These are phyloP conservation scores for Filobasidium floriforme DNA, from an alignment of 768 basidiomycete genomes.

Conservation along the genomic window DNA sequence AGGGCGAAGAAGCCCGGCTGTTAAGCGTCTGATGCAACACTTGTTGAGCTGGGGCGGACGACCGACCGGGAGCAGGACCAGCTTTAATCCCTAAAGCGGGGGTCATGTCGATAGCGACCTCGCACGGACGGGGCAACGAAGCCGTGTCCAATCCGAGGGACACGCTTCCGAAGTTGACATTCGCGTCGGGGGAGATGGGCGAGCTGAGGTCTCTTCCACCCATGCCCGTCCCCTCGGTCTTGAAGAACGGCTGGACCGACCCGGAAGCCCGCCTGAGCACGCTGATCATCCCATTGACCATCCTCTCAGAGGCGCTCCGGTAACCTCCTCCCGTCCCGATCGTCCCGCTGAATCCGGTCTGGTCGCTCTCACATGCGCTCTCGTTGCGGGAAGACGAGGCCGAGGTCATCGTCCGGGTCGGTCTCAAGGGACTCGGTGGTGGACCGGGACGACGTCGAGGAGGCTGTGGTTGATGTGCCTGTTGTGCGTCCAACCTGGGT, in stretches of 20 bases:
- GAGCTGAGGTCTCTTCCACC: background rate
- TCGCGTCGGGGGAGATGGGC: conserved; percentile 1
- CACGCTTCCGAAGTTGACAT: background rate
- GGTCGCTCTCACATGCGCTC: conserved; percentile 7
- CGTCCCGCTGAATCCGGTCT: background rate
- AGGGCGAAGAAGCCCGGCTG: conserved; percentile 3
- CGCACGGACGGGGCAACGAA: conserved; percentile 13
- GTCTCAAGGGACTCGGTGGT: background rate
- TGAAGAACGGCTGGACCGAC: conserved; percentile 11
- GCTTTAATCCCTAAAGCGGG: conserved; percentile 10
- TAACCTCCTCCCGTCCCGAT: background rate
- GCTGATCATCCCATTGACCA: conserved; percentile 8
- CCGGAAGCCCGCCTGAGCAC: conserved; percentile 11
- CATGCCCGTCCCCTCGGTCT: background rate
- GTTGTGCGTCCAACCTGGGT: too few relatives aligned
- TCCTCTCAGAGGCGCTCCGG: conserved; percentile 10
- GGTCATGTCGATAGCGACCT: conserved; percentile 14
- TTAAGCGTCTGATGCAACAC: conserved; percentile 14
- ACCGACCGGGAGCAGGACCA: background rate
- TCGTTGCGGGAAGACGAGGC: conserved; percentile 10
- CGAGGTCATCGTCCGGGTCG: background rate
- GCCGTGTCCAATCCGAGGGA: background rate
- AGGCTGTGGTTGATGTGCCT: too few relatives aligned
- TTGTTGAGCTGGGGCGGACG: conserved; percentile 11
- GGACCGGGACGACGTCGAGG: background rate